Base-by-base conservation (phyloP, 2,329 filamentous ascomycete genomes). In the Aurifilum marmelostoma region DNA sequence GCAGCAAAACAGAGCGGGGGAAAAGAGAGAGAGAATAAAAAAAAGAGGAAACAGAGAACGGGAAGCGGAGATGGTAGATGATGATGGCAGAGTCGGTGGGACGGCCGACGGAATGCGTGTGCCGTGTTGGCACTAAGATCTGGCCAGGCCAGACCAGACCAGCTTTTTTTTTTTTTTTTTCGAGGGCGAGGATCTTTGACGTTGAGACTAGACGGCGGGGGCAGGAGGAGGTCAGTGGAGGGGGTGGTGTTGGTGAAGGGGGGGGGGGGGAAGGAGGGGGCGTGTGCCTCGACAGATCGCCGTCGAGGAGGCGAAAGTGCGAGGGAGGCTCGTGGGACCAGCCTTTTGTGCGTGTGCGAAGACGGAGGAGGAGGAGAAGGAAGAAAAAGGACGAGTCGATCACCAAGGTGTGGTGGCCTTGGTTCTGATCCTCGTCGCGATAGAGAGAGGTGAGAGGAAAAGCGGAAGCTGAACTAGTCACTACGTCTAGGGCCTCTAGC, bases 251-350 rank as follows among this genome's bases (percentile, higher is more conserved):
- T 24, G 58, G n/a, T 24, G 58, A 21, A 39, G 56, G 18, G n/a
- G 32, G n/a, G 37, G 16, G 39, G 41, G 9, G 16, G 24, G 18
- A 12, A 2, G 9, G 37, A 12, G 37, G 37, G 37, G 5, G 37
- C 8, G 2, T 6, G 37, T 39, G 60, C 61, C 18, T 29, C 61
- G 61, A 47, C 61, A 63, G 24, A 27, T 43, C 61, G 61, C 39
- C 61, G 37, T 63, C 37, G 14, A 47, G 39, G 39, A 63, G 61
- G 61, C 61, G 61, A n/a, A 27, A 50, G 52, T 11, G 5, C 7
- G 24, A 29, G 52, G 12, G 12, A 39, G 34, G 27, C 52, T 47
- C 52, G 52, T 50, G 41, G 43, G 61, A 29, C 39, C 41, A 50
- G 39, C 61, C 39, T 24, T 63, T n/a, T 63, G 32, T 27, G 52